Base-by-base conservation (phyloP, 371 early-diverging fungal genomes). In the Catenaria anguillulae region DNA sequence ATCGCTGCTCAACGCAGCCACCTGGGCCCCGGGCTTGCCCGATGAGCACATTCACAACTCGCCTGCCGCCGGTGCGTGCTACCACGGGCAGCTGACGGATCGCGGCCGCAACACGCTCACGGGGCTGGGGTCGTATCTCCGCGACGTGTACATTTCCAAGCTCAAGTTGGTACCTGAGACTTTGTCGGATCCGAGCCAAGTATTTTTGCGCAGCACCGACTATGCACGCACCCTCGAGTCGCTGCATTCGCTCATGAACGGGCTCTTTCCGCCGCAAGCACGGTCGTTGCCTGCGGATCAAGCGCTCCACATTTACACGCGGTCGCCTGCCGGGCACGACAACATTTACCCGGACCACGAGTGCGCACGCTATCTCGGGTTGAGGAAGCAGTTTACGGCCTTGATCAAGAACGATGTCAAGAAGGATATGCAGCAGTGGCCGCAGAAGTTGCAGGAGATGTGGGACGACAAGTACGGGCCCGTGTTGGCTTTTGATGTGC, bases 201-300 rank as follows among this genome's bases (percentile, higher is more conserved):
- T 58, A 12, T 58, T 24, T 31, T 26, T 58, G 58, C 58, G 58
- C 2, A 24, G 26, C 19, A 33, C 58, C 24, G 58, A 58, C 31
- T 58, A 33, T 12, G 17, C 58, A 15, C 36, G 58, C 26, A 58
- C 58, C 26, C 43, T 58, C 36, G 58, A 58, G 42, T 58, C 58
- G 42, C 26, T 58, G 58, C 58, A 58, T 31, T 58, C 58, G 36
- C 26, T 58, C 6, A 12, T 58, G 8, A 13, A 34, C 4, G 58
- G 58, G 0, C 33, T 58, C 24, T 58, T n/a, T 23, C 58, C 58
- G 4, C 55, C 55, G 15, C 17, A 15, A 3, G 2, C 55, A 4
- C 55, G 55, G 17, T 40, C 40, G 10, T 5, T 40, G 40, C 3
- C 55, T 23, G 42, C 26, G 17, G 17, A n/a, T 24, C 29, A 58